Evolutionary conservation across 2,329 filamentous ascomycete species (phyloP).

Genomic region (Aaosphaeria arxii): DNA sequence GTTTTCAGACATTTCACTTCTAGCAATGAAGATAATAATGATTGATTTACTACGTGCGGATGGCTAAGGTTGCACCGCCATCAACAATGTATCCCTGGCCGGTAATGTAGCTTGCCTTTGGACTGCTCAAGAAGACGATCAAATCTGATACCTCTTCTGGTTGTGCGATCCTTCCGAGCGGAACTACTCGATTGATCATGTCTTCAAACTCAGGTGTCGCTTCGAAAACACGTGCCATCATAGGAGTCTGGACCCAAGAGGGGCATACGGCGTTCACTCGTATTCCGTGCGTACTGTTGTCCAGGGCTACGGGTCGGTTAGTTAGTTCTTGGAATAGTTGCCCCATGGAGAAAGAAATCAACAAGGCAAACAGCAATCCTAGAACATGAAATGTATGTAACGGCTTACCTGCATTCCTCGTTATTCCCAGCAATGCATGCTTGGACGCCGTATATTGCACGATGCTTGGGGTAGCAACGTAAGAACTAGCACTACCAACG

Average conservation of each 20-base stretch:
- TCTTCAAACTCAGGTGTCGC: slow-evolving; percentile 5
- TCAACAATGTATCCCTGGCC: slow-evolving; percentile 9
- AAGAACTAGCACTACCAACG: slow-evolving; percentile 10
- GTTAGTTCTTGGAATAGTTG: not conserved
- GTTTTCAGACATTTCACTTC: no score
- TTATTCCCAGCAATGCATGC: slow-evolving; percentile 31
- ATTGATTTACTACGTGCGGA: no score
- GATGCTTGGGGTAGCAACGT: slow-evolving; percentile 11
- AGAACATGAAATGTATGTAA: not conserved
- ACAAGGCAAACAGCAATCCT: no score
- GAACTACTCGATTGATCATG: slow-evolving; percentile 2
- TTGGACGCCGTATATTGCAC: slow-evolving; percentile 20
- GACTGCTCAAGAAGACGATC: slow-evolving; percentile 9
- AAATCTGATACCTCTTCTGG: slow-evolving; percentile 10
- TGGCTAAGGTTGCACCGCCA: slow-evolving; percentile 3
- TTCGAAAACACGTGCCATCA: slow-evolving; percentile 6
- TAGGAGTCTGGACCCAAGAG: slow-evolving; percentile 9
- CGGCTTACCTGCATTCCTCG: slow-evolving; percentile 17
- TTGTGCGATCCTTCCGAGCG: slow-evolving; percentile 6
- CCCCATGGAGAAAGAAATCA: not conserved
- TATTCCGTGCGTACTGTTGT: slow-evolving; percentile 11
- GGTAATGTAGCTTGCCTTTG: slow-evolving; percentile 10
- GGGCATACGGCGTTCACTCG: slow-evolving; percentile 11
- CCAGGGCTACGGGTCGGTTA: slow-evolving; percentile 4
- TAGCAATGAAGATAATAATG: no score